phyloP scores from a whole-genome alignment of 2,329 filamentous ascomycete genomes.

The Colletotrichum navitas region DNA sequence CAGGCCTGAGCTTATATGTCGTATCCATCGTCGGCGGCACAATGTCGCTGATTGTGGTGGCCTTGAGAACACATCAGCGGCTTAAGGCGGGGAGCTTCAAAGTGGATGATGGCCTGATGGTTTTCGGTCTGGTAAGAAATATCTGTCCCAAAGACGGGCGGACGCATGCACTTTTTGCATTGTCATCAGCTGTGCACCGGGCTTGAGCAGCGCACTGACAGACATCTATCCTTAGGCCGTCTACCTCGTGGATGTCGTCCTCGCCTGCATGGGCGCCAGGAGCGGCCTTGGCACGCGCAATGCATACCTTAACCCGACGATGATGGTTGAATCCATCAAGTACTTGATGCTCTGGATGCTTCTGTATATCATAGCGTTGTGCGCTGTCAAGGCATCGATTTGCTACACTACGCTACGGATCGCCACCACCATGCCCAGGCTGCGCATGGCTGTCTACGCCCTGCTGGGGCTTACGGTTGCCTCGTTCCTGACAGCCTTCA shows the following conservation, averaged over 20 bases:
- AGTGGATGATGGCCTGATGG: slow-evolving; percentile 43
- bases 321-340: slow-evolving; percentile 42
- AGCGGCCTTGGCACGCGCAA: slow-evolving; percentile 44
- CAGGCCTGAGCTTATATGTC: slow-evolving; percentile 41
- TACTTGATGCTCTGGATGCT: slow-evolving; percentile 47
- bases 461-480: slow-evolving; percentile 44
- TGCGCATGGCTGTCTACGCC: slow-evolving; percentile 44
- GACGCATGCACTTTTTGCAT: fast-evolving
- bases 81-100: slow-evolving; percentile 26
- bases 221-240: slow-evolving; percentile 19
- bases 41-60: slow-evolving; percentile 42
- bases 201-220: neutral
- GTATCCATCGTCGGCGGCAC: slow-evolving; percentile 43
- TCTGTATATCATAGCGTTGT: slow-evolving; percentile 44
- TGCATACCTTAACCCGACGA: slow-evolving; percentile 42
- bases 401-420: slow-evolving; percentile 53
- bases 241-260: slow-evolving; percentile 41
- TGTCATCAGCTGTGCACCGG: too few species aligned
- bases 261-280: slow-evolving; percentile 43
- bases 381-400: slow-evolving; percentile 50
- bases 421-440: slow-evolving; percentile 43
- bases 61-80: slow-evolving; percentile 41
- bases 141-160: too few species aligned
- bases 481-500: slow-evolving; percentile 48
- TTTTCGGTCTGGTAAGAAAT: slow-evolving; percentile 38